Conservation (phyloP, 176 grass and related monocot genomes). For the Lolium multiflorum region DNA sequence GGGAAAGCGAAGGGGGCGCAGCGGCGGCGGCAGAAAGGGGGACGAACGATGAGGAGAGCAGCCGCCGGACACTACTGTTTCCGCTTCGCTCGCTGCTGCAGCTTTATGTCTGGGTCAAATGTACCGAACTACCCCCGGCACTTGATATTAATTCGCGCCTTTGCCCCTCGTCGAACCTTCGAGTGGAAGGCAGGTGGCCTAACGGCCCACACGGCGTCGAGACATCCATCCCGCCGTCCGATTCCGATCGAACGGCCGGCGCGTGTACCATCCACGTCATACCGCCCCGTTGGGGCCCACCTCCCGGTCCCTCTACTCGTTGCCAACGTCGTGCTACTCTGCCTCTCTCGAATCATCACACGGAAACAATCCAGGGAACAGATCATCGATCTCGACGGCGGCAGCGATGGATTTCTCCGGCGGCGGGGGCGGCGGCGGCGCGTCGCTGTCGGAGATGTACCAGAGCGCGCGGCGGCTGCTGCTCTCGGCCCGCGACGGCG, state of each 20-base stretch:
- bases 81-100: slow-evolving; percentile 10
- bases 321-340: background rate
- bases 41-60: slow-evolving; percentile 18
- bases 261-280: slow-evolving; percentile 11
- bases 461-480: slow-evolving; percentile 82
- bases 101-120: background rate
- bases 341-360: background rate
- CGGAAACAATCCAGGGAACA: background rate
- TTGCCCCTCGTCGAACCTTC: background rate
- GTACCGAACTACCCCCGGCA: background rate
- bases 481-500: slow-evolving; percentile 65
- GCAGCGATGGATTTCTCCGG: slow-evolving; percentile 70
- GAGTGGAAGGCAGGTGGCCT: slow-evolving; percentile 14
- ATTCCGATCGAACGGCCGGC: background rate
- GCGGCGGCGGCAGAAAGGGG: background rate
- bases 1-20: too few species aligned
- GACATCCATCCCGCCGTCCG: background rate
- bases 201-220: background rate
- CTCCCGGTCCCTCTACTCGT: background rate
- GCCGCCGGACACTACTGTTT: background rate
- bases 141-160: background rate
- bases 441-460: slow-evolving; percentile 90
- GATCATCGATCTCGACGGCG: slow-evolving; percentile 29
- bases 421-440: slow-evolving; percentile 56
- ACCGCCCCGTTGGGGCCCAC: background rate